These are phyloP conservation scores for Polytolypa hystricis DNA, from an alignment of 2,329 filamentous ascomycete species.

Conservation along the genomic window DNA sequence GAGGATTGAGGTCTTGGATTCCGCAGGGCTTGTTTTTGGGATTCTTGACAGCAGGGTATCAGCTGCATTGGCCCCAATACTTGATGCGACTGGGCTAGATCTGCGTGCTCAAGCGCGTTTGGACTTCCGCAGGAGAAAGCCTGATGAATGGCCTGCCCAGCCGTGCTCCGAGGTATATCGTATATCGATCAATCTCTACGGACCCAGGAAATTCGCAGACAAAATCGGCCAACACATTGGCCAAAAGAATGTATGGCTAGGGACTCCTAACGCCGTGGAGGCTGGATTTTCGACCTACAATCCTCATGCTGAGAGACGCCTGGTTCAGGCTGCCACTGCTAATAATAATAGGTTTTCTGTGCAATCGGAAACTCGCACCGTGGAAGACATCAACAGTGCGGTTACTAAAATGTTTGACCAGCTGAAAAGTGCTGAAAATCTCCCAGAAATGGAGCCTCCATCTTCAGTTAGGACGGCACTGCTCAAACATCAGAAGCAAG, in stretches of 20 bases:
- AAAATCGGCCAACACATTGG: conserved; percentile 58
- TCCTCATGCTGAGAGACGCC: conserved; percentile 52
- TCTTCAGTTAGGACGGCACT: conserved; percentile 53
- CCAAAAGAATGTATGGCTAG: conserved; percentile 55
- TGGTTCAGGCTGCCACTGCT: conserved; percentile 13
- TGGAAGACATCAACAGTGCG: conserved; percentile 77
- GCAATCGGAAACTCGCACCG: conserved; percentile 47
- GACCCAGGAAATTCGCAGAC: conserved; percentile 53
- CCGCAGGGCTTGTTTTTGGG: conserved; percentile 61
- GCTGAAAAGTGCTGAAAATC: conserved; percentile 60
- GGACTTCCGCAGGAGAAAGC: conserved; percentile 50
- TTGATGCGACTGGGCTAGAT: conserved; percentile 54
- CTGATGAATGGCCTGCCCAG: conserved; percentile 54
- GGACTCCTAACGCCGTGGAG: conserved; percentile 54
- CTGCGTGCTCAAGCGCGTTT: conserved; percentile 66
- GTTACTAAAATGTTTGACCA: conserved; percentile 82
- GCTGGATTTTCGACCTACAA: conserved; percentile 63
- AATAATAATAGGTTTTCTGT: conserved; percentile 17
- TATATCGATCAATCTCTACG: conserved; percentile 69
- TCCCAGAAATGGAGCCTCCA: conserved; percentile 62
- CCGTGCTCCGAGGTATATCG: conserved; percentile 50
- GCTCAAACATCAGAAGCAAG: conserved; percentile 81
- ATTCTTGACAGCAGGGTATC: conserved; percentile 59
- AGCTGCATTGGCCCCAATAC: conserved; percentile 55
- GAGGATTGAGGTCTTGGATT: conserved; percentile 63